Percentiles rank a stretch among this genome's conserved stretches.
phyloP scores from a whole-genome alignment of 1,139 yeast genomes.

The Spathaspora sp. region DNA sequence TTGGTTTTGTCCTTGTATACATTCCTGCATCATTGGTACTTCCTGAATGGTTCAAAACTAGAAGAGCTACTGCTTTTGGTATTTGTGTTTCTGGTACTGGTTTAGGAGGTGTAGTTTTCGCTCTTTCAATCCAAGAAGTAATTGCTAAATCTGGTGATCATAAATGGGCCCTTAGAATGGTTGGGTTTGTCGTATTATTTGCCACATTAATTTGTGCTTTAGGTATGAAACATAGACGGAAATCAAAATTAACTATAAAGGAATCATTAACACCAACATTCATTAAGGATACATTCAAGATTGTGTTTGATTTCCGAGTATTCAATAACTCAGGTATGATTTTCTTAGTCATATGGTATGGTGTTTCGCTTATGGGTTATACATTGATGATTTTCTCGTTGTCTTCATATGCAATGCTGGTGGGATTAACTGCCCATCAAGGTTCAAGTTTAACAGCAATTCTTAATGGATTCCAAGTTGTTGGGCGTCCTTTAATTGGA shows the following conservation, averaged over 20 bases:
- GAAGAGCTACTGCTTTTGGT: slow-evolving; percentile 58
- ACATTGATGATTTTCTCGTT: slow-evolving; percentile 59
- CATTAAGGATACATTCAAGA: slow-evolving; percentile 19
- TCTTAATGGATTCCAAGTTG: slow-evolving; percentile 58
- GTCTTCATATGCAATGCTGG: slow-evolving; percentile 58
- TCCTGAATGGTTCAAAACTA: slow-evolving; percentile 63
- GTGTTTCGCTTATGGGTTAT: slow-evolving; percentile 55
- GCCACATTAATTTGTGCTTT: slow-evolving; percentile 33
- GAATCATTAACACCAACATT: slow-evolving; percentile 20
- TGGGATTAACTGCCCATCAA: slow-evolving; percentile 54
- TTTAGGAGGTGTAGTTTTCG: slow-evolving; percentile 60
- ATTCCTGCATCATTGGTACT: slow-evolving; percentile 57
- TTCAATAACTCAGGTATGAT: slow-evolving; percentile 39
- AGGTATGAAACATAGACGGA: slow-evolving; percentile 47
- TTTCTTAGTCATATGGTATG: slow-evolving; percentile 56
- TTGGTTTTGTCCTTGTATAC: slow-evolving; percentile 58
- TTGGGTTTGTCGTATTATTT: slow-evolving; percentile 48
- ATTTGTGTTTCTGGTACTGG: slow-evolving; percentile 61
- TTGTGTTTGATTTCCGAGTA: slow-evolving; percentile 29
- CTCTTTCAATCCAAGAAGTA: slow-evolving; percentile 47
- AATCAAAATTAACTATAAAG: slow-evolving; percentile 25
- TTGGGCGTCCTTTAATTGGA: slow-evolving; percentile 73
- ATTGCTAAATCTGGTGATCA: slow-evolving; percentile 55
- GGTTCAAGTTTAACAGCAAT: slow-evolving; percentile 62
- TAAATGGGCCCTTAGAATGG: slow-evolving; percentile 66